These are phyloP conservation scores for Boletellus ananiceps DNA, from an alignment of 768 basidiomycete genomes.

Conservation along the genomic window DNA sequence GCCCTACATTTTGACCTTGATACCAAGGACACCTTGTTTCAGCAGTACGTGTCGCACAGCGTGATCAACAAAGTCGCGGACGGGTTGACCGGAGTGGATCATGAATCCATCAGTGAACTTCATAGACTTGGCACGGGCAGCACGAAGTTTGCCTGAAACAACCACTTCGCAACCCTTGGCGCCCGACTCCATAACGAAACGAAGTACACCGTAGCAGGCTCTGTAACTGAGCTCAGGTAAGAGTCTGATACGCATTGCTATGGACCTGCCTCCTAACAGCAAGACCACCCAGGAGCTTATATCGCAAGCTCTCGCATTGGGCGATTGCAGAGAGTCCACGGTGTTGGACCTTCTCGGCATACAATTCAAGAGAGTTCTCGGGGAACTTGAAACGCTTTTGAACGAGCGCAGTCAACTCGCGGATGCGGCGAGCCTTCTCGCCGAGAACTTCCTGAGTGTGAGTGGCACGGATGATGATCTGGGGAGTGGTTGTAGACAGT, in stretches of 20 bases:
- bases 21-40: conserved; percentile 97
- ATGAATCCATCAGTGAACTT: conserved; percentile 99
- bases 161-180: conserved; percentile 99
- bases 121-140: conserved; percentile 99
- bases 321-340: conserved; percentile 98
- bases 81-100: conserved; percentile 98
- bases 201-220: conserved; percentile 99
- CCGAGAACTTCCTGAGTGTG: conserved; percentile 99
- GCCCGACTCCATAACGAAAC: conserved; percentile 99
- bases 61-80: conserved; percentile 92
- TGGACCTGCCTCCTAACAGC: conserved; percentile 86
- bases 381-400: conserved; percentile 99
- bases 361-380: conserved; percentile 97
- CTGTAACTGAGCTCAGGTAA: conserved; percentile 34
- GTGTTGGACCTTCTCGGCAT: conserved; percentile 98
- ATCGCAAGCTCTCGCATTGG: conserved; percentile 96
- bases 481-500: background rate
- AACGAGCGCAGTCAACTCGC: conserved; percentile 96
- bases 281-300: conserved; percentile 99
- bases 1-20: conserved; percentile 97
- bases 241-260: background rate
- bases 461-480: conserved; percentile 99
- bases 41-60: conserved; percentile 98
- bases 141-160: conserved; percentile 98
- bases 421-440: conserved; percentile 98